Conservation (phyloP, 768 basidiomycete species). For the Epithele typhae region DNA sequence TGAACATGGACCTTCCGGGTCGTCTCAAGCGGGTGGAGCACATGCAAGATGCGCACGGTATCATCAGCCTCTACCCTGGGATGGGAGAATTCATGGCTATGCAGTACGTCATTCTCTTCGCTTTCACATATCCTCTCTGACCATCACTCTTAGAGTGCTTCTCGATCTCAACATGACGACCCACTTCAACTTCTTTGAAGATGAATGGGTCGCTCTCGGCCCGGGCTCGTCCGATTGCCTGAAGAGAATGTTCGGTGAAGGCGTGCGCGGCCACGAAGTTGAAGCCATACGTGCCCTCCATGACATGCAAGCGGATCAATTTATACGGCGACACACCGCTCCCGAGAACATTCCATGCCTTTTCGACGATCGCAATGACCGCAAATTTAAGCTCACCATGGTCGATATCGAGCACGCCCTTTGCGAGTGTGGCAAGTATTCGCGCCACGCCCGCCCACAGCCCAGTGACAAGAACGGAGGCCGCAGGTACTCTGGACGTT, state of each 20-base stretch:
- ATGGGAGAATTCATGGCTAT: constrained; percentile 74
- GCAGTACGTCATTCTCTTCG: constrained; percentile 51
- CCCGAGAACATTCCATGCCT: constrained; percentile 23
- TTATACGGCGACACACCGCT: constrained; percentile 46
- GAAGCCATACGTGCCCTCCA: constrained; percentile 64
- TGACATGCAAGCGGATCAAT: constrained; percentile 54
- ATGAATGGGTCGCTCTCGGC: constrained; percentile 69
- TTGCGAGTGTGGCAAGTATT: constrained; percentile 79
- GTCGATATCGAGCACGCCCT: constrained; percentile 76
- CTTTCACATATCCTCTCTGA: not conserved
- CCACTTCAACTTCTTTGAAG: constrained; percentile 52
- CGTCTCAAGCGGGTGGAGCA: constrained; percentile 47
- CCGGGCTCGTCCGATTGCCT: constrained; percentile 65
- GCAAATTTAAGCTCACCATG: constrained; percentile 40
- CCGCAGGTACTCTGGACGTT: constrained; percentile 13
- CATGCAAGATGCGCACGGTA: constrained; percentile 59
- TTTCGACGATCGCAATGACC: constrained; percentile 20
- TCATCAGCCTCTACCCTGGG: constrained; percentile 53
- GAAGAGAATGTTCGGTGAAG: constrained; percentile 57
- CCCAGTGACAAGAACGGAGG: constrained; percentile 35
- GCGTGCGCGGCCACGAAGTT: constrained; percentile 40
- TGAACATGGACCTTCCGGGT: constrained; percentile 50
- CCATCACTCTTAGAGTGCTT: constrained; percentile 23
- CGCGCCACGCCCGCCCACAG: constrained; percentile 49
- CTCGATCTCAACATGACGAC: constrained; percentile 36